A percentile compares a stretch with the other conserved stretches of the same genome.
Conservation (phyloP, 2,329 filamentous ascomycete species). For the Ophiosphaerella narmari region DNA sequence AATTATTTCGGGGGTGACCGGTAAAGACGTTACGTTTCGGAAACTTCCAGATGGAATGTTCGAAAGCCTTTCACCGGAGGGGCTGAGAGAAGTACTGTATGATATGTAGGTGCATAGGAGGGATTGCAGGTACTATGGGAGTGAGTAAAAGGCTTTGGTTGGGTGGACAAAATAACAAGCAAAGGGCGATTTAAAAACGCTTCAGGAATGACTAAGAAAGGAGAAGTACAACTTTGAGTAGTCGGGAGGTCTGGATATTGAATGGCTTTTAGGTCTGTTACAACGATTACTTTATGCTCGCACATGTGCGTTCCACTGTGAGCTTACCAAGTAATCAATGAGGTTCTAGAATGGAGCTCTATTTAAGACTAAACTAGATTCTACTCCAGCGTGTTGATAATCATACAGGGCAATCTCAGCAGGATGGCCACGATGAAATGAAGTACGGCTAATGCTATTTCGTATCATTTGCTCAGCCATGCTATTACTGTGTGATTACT, state of each 20-base stretch:
- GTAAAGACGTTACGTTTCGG: conserved; percentile 40
- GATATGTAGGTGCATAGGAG: conserved; percentile 33
- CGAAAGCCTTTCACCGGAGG: conserved; percentile 27
- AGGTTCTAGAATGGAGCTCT: too few relatives aligned
- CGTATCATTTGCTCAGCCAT: neutral
- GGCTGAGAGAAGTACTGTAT: conserved; percentile 19
- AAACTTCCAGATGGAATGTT: conserved; percentile 33
- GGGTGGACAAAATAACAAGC: conserved; percentile 32
- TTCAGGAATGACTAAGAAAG: conserved; percentile 36
- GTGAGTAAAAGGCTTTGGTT: conserved; percentile 26
- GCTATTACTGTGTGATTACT: conserved; percentile 36
- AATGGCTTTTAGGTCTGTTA: neutral
- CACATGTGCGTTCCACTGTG: too few relatives aligned
- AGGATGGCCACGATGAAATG: too few relatives aligned
- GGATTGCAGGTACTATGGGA: conserved; percentile 40
- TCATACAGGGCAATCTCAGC: too few relatives aligned
- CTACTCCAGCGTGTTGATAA: too few relatives aligned
- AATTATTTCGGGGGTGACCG: conserved; percentile 47
- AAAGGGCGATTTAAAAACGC: conserved; percentile 25
- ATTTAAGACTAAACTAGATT: too few relatives aligned
- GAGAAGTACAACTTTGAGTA: conserved; percentile 26
- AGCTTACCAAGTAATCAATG: too few relatives aligned
- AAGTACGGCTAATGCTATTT: too few relatives aligned
- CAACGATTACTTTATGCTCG: too few relatives aligned
- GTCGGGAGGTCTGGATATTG: neutral